A percentile compares a stretch with the other conserved stretches of the same genome.
Evolutionary conservation across 495 filamentous ascomycete species (phyloP).

Genomic region (Trichoderma asperelloides): DNA sequence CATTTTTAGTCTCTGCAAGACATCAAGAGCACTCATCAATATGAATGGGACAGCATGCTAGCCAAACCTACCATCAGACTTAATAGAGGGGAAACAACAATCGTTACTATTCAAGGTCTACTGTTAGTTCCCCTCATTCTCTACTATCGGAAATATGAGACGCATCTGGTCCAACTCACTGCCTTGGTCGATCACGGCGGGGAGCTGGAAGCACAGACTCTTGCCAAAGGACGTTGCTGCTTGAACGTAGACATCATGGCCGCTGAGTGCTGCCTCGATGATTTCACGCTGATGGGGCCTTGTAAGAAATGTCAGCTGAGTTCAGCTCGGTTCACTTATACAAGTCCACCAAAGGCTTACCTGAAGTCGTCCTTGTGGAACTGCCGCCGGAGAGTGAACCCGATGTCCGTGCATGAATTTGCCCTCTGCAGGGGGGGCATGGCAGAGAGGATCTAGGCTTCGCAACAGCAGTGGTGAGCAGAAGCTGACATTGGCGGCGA

Average conservation of each 20-base stretch:
- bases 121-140: neutral
- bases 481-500: neutral
- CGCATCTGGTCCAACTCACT: constrained; percentile 41
- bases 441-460: neutral
- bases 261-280: constrained; percentile 67
- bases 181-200: constrained; percentile 77
- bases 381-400: constrained; percentile 74
- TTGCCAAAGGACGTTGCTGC: constrained; percentile 97
- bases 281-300: constrained; percentile 85
- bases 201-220: constrained; percentile 88
- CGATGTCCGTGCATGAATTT: constrained; percentile 55
- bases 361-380: constrained; percentile 71
- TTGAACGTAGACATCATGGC: constrained; percentile 88
- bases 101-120: constrained; percentile 51
- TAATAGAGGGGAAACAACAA: constrained; percentile 83
- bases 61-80: constrained; percentile 67
- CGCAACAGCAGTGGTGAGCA: neutral
- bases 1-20: neutral
- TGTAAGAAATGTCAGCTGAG: neutral
- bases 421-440: constrained; percentile 35
- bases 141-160: neutral
- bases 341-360: constrained; percentile 27
- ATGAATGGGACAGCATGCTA: neutral
- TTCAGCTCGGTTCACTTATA: too few species aligned
- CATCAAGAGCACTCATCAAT: neutral